phyloP scores from a whole-genome alignment of 768 basidiomycete genomes.

The Boletus tylopilopsis region DNA sequence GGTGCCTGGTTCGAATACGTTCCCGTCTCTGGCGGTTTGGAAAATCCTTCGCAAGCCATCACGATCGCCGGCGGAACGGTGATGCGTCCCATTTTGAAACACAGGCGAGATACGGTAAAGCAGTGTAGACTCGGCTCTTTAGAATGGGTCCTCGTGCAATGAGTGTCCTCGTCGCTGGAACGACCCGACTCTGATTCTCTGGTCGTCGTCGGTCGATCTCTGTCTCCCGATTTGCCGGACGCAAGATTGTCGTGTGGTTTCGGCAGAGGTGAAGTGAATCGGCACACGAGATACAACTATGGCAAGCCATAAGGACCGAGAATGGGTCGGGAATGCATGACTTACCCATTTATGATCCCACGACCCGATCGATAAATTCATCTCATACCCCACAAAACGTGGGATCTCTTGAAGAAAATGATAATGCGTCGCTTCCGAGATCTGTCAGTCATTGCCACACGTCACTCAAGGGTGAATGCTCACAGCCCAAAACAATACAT shows the following conservation, averaged over 20 bases:
- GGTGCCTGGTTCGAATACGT: constrained; percentile 8
- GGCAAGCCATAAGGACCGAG: neutral
- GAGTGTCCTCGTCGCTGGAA: neutral
- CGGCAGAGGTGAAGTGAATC: constrained; percentile 7
- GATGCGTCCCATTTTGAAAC: constrained; percentile 67
- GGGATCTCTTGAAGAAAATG: constrained; percentile 18
- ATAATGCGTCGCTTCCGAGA: constrained; percentile 10
- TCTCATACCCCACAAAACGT: constrained; percentile 11
- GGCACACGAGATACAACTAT: constrained; percentile 16
- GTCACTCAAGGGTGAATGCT: neutral
- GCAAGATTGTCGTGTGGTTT: neutral
- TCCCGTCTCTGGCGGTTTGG: constrained; percentile 12
- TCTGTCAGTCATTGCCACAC: neutral
- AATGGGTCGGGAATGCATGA: neutral
- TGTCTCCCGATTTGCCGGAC: neutral
- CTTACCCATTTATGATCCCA: constrained; percentile 20
- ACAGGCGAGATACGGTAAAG: constrained; percentile 54
- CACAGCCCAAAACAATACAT: constrained; percentile 4
- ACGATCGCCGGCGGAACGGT: constrained; percentile 66
- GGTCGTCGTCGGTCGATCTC: neutral
- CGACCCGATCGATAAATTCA: constrained; percentile 12
- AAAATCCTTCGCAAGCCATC: constrained; percentile 54
- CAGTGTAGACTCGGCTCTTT: constrained; percentile 56
- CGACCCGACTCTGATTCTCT: neutral
- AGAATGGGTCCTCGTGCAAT: neutral